Conservation (phyloP, 257 asterid genomes). For the Echium plantagineum region DNA sequence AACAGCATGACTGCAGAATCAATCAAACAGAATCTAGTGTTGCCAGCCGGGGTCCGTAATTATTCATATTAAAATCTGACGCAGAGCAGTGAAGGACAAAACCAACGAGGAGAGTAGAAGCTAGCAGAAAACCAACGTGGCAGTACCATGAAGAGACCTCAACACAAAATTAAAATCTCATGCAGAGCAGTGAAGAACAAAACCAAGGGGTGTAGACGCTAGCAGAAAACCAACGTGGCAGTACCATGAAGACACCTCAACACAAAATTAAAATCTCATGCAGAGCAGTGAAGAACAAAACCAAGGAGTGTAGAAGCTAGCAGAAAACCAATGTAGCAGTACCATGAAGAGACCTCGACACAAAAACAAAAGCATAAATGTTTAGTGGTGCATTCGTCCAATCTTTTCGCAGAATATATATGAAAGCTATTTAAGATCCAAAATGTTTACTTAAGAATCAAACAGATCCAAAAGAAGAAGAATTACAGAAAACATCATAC, state of each 20-base stretch:
- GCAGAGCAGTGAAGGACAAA: conserved; percentile 51
- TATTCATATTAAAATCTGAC: conserved; percentile 82
- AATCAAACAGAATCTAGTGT: conserved; percentile 72
- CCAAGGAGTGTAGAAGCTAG: conserved; percentile 63
- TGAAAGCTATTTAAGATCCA: conserved; percentile 16
- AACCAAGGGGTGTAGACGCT: conserved; percentile 74
- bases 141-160: too few species aligned
- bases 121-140: conserved; percentile 25
- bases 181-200: conserved; percentile 66
- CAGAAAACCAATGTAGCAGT: conserved; percentile 88
- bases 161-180: conserved; percentile 67
- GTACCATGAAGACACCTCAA: too few species aligned
- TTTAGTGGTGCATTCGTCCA: conserved; percentile 34
- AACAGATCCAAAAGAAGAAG: conserved; percentile 14
- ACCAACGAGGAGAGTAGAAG: neutral
- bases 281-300: conserved; percentile 67
- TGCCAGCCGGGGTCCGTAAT: conserved; percentile 86
- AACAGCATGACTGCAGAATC: conserved; percentile 53
- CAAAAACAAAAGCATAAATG: conserved; percentile 60
- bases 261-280: conserved; percentile 78
- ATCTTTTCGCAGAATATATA: conserved; percentile 21
- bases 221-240: conserved; percentile 25
- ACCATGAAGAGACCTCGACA: conserved; percentile 87
- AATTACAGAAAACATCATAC: conserved; percentile 42
- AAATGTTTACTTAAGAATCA: conserved; percentile 16